Evolutionary conservation across 495 filamentous ascomycete genomes (phyloP).

Genomic region (Amniculicola lignicola): DNA sequence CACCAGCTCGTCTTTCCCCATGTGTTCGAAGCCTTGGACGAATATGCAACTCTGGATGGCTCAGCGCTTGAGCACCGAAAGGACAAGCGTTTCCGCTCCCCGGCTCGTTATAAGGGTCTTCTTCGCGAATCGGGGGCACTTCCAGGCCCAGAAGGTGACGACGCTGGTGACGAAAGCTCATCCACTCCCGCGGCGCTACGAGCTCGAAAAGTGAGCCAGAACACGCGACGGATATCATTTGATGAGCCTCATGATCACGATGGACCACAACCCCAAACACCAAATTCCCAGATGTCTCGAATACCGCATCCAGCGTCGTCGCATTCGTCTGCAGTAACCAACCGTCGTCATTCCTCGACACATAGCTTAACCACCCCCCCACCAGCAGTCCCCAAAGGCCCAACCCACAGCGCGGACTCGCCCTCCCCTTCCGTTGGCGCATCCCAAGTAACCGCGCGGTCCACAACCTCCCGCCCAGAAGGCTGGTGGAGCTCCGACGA

Average conservation of each 20-base stretch:
- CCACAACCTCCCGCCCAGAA: slow-evolving; percentile 27
- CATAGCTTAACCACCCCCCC: slow-evolving; percentile 8
- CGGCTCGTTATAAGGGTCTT: slow-evolving; percentile 20
- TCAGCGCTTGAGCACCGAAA: slow-evolving; percentile 2
- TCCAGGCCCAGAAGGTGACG: slow-evolving; percentile 23
- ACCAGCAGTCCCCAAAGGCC: slow-evolving; percentile 4
- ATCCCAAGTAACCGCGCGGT: slow-evolving; percentile 20
- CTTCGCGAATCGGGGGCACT: slow-evolving; percentile 17
- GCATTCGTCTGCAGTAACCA: slow-evolving; percentile 8
- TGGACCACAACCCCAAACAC: slow-evolving; percentile 9
- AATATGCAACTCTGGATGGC: slow-evolving; percentile 21
- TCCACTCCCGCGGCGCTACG: slow-evolving; percentile 12
- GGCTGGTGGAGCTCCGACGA: slow-evolving; percentile 35
- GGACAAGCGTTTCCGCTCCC: slow-evolving; percentile 16
- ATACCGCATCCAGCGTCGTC: slow-evolving; percentile 18
- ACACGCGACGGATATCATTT: slow-evolving; percentile 16
- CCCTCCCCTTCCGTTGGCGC: slow-evolving; percentile 4
- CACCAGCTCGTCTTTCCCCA: slow-evolving; percentile 79
- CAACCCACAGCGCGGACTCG: slow-evolving; percentile 1
- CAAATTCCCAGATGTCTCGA: slow-evolving; percentile 1
- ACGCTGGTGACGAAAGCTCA: slow-evolving; percentile 27
- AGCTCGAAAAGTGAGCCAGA: slow-evolving; percentile 26
- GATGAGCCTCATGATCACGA: neutral
- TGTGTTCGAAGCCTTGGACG: slow-evolving; percentile 79
- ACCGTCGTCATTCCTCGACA: slow-evolving; percentile 11